These are phyloP conservation scores for Phaffia tasmanica DNA, from an alignment of 768 basidiomycete species.

Conservation along the genomic window DNA sequence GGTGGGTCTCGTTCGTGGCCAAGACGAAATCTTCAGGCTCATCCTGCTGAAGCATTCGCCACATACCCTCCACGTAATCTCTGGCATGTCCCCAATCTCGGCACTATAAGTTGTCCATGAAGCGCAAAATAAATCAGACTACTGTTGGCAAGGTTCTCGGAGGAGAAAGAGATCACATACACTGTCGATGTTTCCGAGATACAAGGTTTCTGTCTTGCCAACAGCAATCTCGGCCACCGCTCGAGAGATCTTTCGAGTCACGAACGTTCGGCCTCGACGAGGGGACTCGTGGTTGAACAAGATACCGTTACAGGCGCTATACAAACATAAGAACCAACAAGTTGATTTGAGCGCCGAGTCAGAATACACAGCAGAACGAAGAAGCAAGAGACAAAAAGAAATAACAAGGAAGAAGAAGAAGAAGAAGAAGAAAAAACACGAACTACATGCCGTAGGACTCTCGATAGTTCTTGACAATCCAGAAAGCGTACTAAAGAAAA, in stretches of 20 bases:
- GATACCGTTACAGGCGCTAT: conserved; percentile 49
- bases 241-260: conserved; percentile 85
- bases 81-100: conserved; percentile 94
- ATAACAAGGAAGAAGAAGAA: conserved; percentile 39
- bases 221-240: conserved; percentile 84
- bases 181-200: conserved; percentile 78
- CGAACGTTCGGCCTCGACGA: conserved; percentile 84
- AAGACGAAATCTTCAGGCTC: conserved; percentile 79
- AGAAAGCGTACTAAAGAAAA: conserved; percentile 34
- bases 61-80: conserved; percentile 91
- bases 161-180: too few relatives aligned
- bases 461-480: conserved; percentile 40
- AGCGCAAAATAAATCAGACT: too few relatives aligned
- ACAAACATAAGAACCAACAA: background rate
- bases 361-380: background rate
- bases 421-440: too few relatives aligned
- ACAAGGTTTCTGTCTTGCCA: conserved; percentile 80
- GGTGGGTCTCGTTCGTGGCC: conserved; percentile 91
- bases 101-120: too few relatives aligned
- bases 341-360: background rate
- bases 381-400: too few relatives aligned
- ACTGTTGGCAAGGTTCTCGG: too few relatives aligned
- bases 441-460: conserved; percentile 87
- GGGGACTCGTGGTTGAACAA: conserved; percentile 98
- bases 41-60: conserved; percentile 82